A percentile compares a stretch with the other conserved stretches of the same genome.
Conservation (phyloP, 371 early-diverging fungal genomes). For the Nematocida displodere region DNA sequence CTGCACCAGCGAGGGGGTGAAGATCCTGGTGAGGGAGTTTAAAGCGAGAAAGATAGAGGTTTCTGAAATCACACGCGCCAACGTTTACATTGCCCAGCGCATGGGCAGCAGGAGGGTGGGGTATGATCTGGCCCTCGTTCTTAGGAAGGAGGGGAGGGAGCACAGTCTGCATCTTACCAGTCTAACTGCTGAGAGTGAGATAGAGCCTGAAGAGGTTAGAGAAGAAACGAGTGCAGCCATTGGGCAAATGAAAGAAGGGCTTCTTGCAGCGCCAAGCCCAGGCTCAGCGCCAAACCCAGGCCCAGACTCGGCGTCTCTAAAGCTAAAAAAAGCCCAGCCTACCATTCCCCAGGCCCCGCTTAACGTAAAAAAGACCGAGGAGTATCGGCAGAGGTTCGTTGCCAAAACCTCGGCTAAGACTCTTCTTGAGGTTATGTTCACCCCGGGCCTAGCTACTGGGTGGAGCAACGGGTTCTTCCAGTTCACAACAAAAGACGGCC, state of each 20-base stretch:
- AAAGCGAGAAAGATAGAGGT: background rate
- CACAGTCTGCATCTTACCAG: background rate
- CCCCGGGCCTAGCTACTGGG: background rate
- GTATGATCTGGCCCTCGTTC: background rate
- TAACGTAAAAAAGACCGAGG: background rate
- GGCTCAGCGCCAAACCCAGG: background rate
- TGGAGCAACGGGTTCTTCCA: constrained; percentile 5
- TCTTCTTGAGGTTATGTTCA: background rate
- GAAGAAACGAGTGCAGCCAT: background rate
- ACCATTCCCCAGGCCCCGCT: background rate
- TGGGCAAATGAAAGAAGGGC: background rate
- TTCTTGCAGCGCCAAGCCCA: background rate
- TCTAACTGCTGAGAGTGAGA: background rate
- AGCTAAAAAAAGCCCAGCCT: background rate
- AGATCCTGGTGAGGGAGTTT: background rate
- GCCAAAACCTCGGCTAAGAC: background rate
- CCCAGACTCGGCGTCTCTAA: background rate
- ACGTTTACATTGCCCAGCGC: constrained; percentile 18
- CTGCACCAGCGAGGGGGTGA: constrained; percentile 19
- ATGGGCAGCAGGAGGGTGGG: constrained; percentile 7
- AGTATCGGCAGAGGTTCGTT: background rate
- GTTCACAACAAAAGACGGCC: too few relatives aligned
- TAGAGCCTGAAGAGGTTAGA: background rate
- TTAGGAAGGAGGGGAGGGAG: background rate
- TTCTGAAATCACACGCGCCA: background rate